Base-by-base conservation (phyloP, 208 protist species). In the Leishmania guyanensis region DNA sequence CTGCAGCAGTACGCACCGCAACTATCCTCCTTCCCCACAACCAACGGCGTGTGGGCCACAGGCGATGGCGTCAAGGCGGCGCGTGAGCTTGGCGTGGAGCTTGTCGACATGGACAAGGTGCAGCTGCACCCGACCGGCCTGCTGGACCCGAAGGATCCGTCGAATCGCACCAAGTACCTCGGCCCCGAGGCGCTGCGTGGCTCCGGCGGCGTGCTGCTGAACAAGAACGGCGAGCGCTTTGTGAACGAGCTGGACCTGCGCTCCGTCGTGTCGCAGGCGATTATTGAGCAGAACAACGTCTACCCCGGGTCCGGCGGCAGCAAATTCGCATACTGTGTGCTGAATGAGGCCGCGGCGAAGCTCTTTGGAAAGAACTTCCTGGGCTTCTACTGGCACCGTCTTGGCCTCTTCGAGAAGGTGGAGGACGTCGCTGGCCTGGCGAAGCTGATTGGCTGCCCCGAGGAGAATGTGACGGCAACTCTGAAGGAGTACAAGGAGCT, bases 51-150 rank as follows among this genome's bases (percentile, higher is more conserved):
- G 17, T 97, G 83, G 81, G 88, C 93, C 56, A 94, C 54, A 33
- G 95, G 95, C 79, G 94, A 97, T 75, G 93, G 93, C 65, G 91
- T 96, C 4, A 95, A 94, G 84, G 88, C 91, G 69, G 93, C 91
- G 2, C 82, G 86, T 50, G 72, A 88, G 39, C 79, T 98, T 58
- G 94, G 93, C 51, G 96, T 88, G 20, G 82, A 80, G n/a, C 83
- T 97, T 64, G 90, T 98, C 39, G 92, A 98, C 82, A 98, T 99
- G 95, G 96, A 98, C 85, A 91, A 98, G 86, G 94, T 98, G 72
- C 94, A 98, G 84, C 86, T 99, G 20, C 98, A 99, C 81, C 98
- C 98, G n/a, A 99, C 98, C 43, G 97, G 95, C 33, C 96, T 99
- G 43, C 73, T 99, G 22, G 88, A 99, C 82, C 96, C 97, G 12